Base-by-base conservation (phyloP, 208 protist species). In the Tritrichomonas musculus region DNA sequence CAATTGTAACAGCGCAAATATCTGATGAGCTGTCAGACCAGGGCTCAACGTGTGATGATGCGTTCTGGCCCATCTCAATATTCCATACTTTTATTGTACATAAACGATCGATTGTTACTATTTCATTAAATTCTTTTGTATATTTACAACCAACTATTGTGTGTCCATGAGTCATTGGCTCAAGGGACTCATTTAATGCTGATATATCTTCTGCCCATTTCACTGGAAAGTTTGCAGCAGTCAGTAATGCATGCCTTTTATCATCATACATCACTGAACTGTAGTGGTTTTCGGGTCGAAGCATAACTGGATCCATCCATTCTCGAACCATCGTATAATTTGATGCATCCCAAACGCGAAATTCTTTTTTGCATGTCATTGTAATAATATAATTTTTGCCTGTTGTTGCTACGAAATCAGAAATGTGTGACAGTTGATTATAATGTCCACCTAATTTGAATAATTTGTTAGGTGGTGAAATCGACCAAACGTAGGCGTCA, bases 181-280 rank as follows among this genome's bases (percentile, higher is more conserved):
- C 73, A n/a, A 82, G 22, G 30, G 33, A 39, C 13, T 82, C 73
- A 27, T 82, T 82, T 50, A 47, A 47, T 1, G 73, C 22, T 20
- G 73, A 82, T 20, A 88, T 57, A 57, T 88, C 77, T 88, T 88
- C 77, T 33, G 77, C 77, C 77, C 77, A 88, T 57, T 88, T 88
- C 2, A 88, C 47, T 1, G 77, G 77, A 30, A 60, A 88, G 0
- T 20, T 44, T 39, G 47, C 41, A 33, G 47, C 41, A 41, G 25
- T 57, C 0, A 88, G 53, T 25, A 88, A 39, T 39, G 20, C 14
- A 57, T 88, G 44, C 17, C 27, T 53, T 27, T 33, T 3, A 17
- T 44, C 41, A 88, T 88, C 77, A 20, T 57, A 88, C 9, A 53
- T 33, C 41, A 88, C n/a, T 22, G 77, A 13, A 17, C 41, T 22